Evolutionary conservation across 306 rosid species (phyloP), one percentile per base, ranked within the genome.

Genomic region (Urtica urens): DNA sequence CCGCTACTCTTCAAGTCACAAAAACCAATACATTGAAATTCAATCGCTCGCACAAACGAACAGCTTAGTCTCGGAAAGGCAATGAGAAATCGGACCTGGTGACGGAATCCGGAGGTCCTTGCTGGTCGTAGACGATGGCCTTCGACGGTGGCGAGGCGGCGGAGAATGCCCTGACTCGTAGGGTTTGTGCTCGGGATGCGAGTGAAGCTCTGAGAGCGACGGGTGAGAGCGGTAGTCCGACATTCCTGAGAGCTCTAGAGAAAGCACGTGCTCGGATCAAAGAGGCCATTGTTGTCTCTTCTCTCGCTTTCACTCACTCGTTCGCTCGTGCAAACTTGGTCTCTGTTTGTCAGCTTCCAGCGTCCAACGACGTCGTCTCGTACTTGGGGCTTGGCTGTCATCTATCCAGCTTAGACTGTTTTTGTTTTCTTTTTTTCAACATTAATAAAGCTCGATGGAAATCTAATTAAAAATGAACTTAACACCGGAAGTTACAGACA

Each of bases 51-150:
- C 18, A 6, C 14, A 10, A n/a, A n/a, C n/a, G n/a, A n/a, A n/a
- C n/a, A n/a, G n/a, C n/a, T n/a, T n/a, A n/a, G n/a, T n/a, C n/a
- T n/a, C n/a, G 4, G 12, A 51, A 19, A 33, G 3, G 2, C 7
- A 18, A 48, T 20, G 22, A 26, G 37, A 5, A 11, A 35, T 35
- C 6, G 7, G 62, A 38, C 71, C 73, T 78, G 1, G 84, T 72
- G 58, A 88, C 97, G 44, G 47, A 11, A 51, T 84, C 95, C n/a
- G 97, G 95, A 33, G 74, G 60, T 0, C 95, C 97, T 24, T 74
- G 84, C 6, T 46, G 46, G 3, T 84, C 86, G 78, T 88, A 88
- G 49, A 81, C 69, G n/a, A 81, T 69, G 3, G 97, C 97, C 76
- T 73, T 81, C 9, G 95, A 84, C 46, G 95, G 90, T 49, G 97